phyloP scores from a whole-genome alignment of 768 basidiomycete genomes.

The Neoboletus brunneissimus region DNA sequence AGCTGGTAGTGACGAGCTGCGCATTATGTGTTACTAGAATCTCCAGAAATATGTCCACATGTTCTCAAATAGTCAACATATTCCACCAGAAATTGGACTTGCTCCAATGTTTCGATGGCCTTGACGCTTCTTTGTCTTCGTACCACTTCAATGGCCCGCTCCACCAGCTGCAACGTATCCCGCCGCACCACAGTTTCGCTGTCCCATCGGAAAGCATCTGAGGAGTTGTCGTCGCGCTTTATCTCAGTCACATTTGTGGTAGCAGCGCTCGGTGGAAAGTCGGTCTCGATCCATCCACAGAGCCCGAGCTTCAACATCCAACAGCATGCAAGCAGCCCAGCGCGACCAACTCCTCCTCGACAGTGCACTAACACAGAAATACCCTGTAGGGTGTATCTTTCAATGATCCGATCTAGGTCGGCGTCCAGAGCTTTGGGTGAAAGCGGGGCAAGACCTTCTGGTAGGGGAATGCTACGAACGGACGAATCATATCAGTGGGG shows the following conservation, averaged over 20 bases:
- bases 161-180: slow-evolving; percentile 64
- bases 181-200: slow-evolving; percentile 30
- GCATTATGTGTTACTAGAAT: not conserved
- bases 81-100: slow-evolving; percentile 80
- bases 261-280: slow-evolving; percentile 2
- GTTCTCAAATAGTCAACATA: slow-evolving; percentile 62
- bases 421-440: slow-evolving; percentile 57
- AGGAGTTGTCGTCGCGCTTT: not conserved
- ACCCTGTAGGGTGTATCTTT: slow-evolving; percentile 71
- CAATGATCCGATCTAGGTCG: slow-evolving; percentile 62
- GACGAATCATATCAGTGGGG: not conserved
- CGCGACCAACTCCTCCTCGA: slow-evolving; percentile 90
- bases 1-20: not conserved
- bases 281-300: slow-evolving; percentile 60
- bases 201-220: slow-evolving; percentile 16
- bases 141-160: slow-evolving; percentile 69
- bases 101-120: slow-evolving; percentile 92
- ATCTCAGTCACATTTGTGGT: slow-evolving; percentile 11
- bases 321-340: slow-evolving; percentile 87
- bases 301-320: slow-evolving; percentile 92
- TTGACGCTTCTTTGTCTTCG: slow-evolving; percentile 78
- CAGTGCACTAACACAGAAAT: slow-evolving; percentile 81
- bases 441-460: slow-evolving; percentile 83
- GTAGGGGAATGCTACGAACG: slow-evolving; percentile 69
- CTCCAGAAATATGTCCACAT: not conserved